Percentiles rank a stretch among this genome's conserved stretches.
These are phyloP conservation scores for Corylus avellana DNA, from an alignment of 306 rosid species.

Conservation along the genomic window DNA sequence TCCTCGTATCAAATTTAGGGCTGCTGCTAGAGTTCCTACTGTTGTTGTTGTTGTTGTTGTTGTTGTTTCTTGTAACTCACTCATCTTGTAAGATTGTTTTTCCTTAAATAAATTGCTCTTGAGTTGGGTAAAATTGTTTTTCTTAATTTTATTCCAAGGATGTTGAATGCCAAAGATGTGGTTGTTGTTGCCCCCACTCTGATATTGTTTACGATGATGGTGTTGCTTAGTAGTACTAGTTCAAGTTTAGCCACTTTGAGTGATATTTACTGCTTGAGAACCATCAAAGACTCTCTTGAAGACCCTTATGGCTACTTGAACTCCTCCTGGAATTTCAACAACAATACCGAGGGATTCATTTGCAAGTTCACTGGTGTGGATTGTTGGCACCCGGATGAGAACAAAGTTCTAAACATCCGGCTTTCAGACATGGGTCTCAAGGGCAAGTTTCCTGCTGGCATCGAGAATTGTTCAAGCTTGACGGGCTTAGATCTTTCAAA, in stretches of 20 bases:
- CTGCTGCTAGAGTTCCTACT: neutral
- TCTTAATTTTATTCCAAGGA: neutral
- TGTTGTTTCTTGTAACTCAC: neutral
- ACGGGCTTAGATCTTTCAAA: conserved; percentile 78
- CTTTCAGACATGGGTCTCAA: conserved; percentile 73
- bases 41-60: neutral
- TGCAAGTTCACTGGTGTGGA: conserved; percentile 72
- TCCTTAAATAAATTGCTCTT: conserved; percentile 3
- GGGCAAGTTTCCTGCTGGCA: conserved; percentile 61
- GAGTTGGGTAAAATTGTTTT: neutral
- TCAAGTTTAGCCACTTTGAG: conserved; percentile 46
- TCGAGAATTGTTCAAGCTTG: conserved; percentile 64
- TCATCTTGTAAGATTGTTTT: neutral
- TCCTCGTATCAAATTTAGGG: neutral
- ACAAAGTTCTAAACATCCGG: conserved; percentile 59
- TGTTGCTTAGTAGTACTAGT: conserved; percentile 46
- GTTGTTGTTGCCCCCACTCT: conserved; percentile 14
- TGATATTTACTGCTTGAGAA: conserved; percentile 67
- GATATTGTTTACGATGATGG: conserved; percentile 15
- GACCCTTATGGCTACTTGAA: conserved; percentile 54
- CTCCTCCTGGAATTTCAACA: conserved; percentile 69
- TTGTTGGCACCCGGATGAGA: conserved; percentile 95
- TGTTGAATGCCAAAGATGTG: conserved; percentile 31
- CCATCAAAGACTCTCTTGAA: conserved; percentile 39
- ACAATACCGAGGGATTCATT: conserved; percentile 59